phyloP scores from a whole-genome alignment of 352 stramenopile genomes.

The Globisporangium radiosum region DNA sequence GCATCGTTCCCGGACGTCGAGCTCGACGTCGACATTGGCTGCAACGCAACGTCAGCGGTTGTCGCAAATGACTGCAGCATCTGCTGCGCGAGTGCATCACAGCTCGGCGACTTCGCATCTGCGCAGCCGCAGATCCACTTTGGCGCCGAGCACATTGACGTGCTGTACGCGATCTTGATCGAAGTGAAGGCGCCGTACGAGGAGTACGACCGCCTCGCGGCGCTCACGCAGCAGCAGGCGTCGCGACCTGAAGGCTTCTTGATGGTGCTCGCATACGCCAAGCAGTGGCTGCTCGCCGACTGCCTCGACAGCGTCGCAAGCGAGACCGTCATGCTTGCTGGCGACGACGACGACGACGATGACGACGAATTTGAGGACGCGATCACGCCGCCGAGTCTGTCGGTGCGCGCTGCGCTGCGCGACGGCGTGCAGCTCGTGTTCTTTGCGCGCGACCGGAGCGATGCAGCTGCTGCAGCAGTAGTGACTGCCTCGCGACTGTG shows the following conservation, averaged over 20 bases:
- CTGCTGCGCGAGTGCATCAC: constrained; percentile 20
- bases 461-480: not conserved
- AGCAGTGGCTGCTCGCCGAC: constrained; percentile 79
- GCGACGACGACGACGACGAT: constrained; percentile 62
- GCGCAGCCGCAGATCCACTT: constrained; percentile 64
- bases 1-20: constrained; percentile 79
- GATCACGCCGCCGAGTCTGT: constrained; percentile 78
- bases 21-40: constrained; percentile 58
- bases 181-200: constrained; percentile 85
- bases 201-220: constrained; percentile 67
- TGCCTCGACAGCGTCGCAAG: constrained; percentile 60
- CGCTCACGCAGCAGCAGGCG: constrained; percentile 64
- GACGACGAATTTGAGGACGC: constrained; percentile 85
- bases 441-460: constrained; percentile 26
- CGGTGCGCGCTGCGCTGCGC: constrained; percentile 32
- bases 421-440: constrained; percentile 51
- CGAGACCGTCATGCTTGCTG: constrained; percentile 31
- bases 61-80: constrained; percentile 28
- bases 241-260: constrained; percentile 79
- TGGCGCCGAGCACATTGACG: constrained; percentile 69
- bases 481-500: constrained; percentile 22
- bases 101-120: constrained; percentile 6
- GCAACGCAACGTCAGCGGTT: constrained; percentile 11
- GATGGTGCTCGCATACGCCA: constrained; percentile 79
- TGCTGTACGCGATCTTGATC: constrained; percentile 81